Percentiles rank a stretch among this genome's conserved stretches.
Evolutionary conservation across 768 basidiomycete genomes (phyloP).

Genomic region (Floccularia luteovirens): DNA sequence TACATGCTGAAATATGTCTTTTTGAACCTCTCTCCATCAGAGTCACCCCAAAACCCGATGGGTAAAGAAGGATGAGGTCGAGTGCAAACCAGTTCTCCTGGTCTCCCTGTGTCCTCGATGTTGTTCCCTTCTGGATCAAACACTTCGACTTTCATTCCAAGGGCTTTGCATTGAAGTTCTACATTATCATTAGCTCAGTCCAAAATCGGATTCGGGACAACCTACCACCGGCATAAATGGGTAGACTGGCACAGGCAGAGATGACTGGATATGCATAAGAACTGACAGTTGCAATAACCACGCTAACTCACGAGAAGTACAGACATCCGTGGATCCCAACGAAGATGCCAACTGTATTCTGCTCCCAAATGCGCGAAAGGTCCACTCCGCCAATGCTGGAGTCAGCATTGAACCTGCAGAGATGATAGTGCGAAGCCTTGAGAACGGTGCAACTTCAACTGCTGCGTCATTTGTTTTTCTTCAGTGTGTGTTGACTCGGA

Average conservation of each 20-base stretch:
- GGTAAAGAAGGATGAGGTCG: conserved; percentile 67
- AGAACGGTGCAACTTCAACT: conserved; percentile 48
- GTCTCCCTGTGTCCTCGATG: conserved; percentile 34
- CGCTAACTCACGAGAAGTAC: conserved; percentile 43
- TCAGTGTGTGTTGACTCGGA: neutral
- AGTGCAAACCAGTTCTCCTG: conserved; percentile 62
- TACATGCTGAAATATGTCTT: conserved; percentile 60
- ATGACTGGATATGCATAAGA: conserved; percentile 34
- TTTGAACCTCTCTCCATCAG: conserved; percentile 44
- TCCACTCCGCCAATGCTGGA: conserved; percentile 59
- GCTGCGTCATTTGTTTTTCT: neutral
- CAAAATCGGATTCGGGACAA: neutral
- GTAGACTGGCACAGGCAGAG: conserved; percentile 34
- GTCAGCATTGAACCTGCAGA: conserved; percentile 63
- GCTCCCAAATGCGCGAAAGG: conserved; percentile 47
- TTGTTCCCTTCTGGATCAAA: conserved; percentile 48
- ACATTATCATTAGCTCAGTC: neutral
- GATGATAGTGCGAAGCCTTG: conserved; percentile 40
- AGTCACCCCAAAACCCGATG: conserved; percentile 60
- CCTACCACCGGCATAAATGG: conserved; percentile 58
- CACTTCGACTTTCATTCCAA: conserved; percentile 61
- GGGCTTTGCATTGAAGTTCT: conserved; percentile 58
- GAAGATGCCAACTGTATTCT: conserved; percentile 42
- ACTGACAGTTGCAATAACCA: neutral
- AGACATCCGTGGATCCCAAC: conserved; percentile 74